These are phyloP conservation scores for Apiotrichum porosum DNA, from an alignment of 1,284 basidiomycete species.

Conservation along the genomic window DNA sequence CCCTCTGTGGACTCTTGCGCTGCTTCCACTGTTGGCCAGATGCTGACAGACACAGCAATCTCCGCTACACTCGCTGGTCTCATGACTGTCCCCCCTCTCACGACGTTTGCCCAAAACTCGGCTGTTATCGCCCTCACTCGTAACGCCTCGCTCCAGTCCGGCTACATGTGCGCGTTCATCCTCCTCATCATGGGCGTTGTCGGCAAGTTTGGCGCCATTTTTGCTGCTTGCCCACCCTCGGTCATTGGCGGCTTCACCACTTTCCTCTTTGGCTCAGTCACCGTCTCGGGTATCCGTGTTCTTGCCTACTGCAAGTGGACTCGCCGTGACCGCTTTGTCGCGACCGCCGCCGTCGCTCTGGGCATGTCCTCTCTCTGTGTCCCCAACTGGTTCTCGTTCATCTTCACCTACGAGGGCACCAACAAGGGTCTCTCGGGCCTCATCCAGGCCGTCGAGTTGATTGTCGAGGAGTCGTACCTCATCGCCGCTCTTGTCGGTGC, in stretches of 20 bases:
- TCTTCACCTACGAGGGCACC: constrained; percentile 48
- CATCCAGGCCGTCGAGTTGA: constrained; percentile 70
- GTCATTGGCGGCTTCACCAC: constrained; percentile 33
- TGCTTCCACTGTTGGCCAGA: too few relatives aligned
- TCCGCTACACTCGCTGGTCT: constrained; percentile 29
- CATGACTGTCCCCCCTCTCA: constrained; percentile 31
- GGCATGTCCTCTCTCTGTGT: constrained; percentile 61
- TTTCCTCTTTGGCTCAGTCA: constrained; percentile 48
- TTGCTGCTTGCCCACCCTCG: constrained; percentile 24
- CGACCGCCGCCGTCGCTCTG: constrained; percentile 65
- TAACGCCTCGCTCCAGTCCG: constrained; percentile 29
- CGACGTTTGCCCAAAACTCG: constrained; percentile 37
- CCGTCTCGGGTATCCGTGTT: constrained; percentile 64
- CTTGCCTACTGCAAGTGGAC: constrained; percentile 63
- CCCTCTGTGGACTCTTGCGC: too few relatives aligned
- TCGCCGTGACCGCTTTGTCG: constrained; percentile 70
- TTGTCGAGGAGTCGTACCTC: constrained; percentile 61
- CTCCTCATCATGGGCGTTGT: constrained; percentile 34
- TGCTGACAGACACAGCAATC: too few relatives aligned
- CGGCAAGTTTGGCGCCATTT: constrained; percentile 34
- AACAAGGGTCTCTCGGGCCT: constrained; percentile 66
- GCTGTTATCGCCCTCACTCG: constrained; percentile 37
- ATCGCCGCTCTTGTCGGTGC: constrained; percentile 32
- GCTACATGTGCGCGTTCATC: constrained; percentile 33
- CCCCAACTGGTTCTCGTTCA: constrained; percentile 41